Conservation (phyloP, 1,284 basidiomycete species). For the Ustilago vetiveriae region DNA sequence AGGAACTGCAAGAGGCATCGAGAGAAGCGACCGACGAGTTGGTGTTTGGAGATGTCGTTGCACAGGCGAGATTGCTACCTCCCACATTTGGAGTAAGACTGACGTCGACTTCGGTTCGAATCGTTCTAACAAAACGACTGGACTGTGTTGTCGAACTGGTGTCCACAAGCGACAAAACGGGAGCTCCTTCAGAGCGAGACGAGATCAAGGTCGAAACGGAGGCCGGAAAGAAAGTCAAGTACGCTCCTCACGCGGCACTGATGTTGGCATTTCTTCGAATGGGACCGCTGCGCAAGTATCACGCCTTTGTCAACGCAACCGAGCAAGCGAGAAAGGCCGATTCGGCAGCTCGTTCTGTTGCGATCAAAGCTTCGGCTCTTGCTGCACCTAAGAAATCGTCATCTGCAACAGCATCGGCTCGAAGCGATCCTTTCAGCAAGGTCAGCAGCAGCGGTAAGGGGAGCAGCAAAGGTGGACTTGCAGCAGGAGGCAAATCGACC, state of each 20-base stretch:
- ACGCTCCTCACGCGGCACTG: constrained; percentile 22
- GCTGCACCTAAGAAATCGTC: constrained; percentile 22
- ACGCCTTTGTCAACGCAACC: constrained; percentile 10
- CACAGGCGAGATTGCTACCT: constrained; percentile 41
- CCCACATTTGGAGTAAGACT: constrained; percentile 38
- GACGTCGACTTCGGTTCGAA: constrained; percentile 30
- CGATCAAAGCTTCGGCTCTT: constrained; percentile 16
- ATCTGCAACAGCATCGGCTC: not conserved
- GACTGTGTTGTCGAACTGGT: constrained; percentile 40
- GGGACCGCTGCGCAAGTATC: constrained; percentile 32
- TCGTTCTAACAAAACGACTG: constrained; percentile 38
- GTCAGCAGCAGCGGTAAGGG: no score
- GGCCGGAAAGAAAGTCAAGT: no score
- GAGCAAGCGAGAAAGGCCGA: constrained; percentile 10
- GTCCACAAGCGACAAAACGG: constrained; percentile 1
- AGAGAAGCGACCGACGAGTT: constrained; percentile 52
- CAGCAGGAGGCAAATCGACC: constrained; percentile 13
- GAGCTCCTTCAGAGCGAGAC: not conserved
- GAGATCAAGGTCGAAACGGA: no score
- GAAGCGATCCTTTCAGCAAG: no score
- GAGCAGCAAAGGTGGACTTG: constrained; percentile 10
- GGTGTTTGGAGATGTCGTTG: constrained; percentile 50
- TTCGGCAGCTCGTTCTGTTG: constrained; percentile 6
- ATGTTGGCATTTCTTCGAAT: constrained; percentile 34
- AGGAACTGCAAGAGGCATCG: constrained; percentile 49